phyloP scores from a whole-genome alignment of 495 filamentous ascomycete species.

The Penicillium lividum region DNA sequence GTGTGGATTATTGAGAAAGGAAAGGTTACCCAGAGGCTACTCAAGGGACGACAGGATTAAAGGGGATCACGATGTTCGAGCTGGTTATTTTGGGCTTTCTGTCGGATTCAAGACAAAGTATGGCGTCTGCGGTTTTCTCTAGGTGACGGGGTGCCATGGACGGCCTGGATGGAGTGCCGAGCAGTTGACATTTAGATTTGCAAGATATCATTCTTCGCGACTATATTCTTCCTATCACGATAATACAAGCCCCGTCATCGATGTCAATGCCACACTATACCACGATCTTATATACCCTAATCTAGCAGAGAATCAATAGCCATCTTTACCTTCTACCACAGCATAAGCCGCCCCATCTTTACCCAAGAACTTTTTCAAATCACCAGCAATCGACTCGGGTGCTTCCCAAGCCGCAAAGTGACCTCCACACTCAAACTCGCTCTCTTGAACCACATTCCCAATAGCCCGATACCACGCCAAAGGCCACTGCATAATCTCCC shows the following conservation, averaged over 20 bases:
- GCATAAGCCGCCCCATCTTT: constrained; percentile 42
- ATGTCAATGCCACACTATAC: constrained; percentile 26
- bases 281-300: neutral
- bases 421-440: constrained; percentile 45
- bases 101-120: constrained; percentile 29
- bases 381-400: constrained; percentile 43
- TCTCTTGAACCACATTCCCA: constrained; percentile 44
- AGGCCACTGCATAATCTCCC: constrained; percentile 45
- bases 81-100: constrained; percentile 31
- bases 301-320: constrained; percentile 39
- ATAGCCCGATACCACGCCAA: constrained; percentile 41
- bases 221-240: constrained; percentile 31
- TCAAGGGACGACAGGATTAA: constrained; percentile 85
- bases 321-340: constrained; percentile 37
- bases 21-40: constrained; percentile 96
- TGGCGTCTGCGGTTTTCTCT: constrained; percentile 35
- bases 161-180: constrained; percentile 21
- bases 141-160: constrained; percentile 30
- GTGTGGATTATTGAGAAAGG: constrained; percentile 99
- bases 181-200: constrained; percentile 14
- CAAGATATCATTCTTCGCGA: constrained; percentile 12
- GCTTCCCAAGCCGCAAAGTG: constrained; percentile 57
- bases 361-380: constrained; percentile 46
- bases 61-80: constrained; percentile 14
- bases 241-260: constrained; percentile 32